Percentiles rank a stretch among this genome's conserved stretches.
These are phyloP conservation scores for Malus fusca DNA, from an alignment of 306 rosid genomes.

Conservation along the genomic window DNA sequence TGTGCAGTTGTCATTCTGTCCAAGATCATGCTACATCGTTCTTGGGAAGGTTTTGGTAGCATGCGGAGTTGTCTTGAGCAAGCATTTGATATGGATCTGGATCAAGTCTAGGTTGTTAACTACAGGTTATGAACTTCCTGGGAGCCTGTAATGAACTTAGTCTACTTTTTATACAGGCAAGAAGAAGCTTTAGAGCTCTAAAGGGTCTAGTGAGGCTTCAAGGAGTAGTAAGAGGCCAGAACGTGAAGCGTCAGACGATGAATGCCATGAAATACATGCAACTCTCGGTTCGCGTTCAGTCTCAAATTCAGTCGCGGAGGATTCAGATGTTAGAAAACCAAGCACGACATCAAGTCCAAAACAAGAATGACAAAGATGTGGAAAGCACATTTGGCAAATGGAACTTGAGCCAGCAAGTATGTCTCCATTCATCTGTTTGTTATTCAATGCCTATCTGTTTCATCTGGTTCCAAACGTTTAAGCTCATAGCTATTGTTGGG, in stretches of 20 bases:
- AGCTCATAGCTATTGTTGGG: background rate
- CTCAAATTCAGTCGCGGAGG: conserved; percentile 89
- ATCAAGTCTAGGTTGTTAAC: background rate
- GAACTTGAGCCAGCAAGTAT: conserved; percentile 54
- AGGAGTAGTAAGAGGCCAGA: conserved; percentile 97
- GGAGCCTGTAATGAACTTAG: background rate
- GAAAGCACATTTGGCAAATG: conserved; percentile 63
- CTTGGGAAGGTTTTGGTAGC: background rate
- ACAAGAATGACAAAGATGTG: conserved; percentile 55
- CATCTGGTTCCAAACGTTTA: background rate
- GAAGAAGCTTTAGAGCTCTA: conserved; percentile 89
- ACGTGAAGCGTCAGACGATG: conserved; percentile 88
- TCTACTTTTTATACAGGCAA: conserved; percentile 47
- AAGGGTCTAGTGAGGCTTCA: conserved; percentile 96
- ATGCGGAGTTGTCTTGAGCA: background rate
- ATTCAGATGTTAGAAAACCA: conserved; percentile 89
- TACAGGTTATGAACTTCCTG: background rate
- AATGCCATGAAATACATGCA: conserved; percentile 99
- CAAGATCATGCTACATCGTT: background rate
- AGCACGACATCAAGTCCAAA: conserved; percentile 63
- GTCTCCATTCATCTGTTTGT: conserved; percentile 13
- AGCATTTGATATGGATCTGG: background rate
- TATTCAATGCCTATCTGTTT: background rate
- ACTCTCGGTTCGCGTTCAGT: conserved; percentile 82
- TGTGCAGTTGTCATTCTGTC: background rate